Conservation (phyloP, 2,329 filamentous ascomycete species). For the Xylariaceae sp. region DNA sequence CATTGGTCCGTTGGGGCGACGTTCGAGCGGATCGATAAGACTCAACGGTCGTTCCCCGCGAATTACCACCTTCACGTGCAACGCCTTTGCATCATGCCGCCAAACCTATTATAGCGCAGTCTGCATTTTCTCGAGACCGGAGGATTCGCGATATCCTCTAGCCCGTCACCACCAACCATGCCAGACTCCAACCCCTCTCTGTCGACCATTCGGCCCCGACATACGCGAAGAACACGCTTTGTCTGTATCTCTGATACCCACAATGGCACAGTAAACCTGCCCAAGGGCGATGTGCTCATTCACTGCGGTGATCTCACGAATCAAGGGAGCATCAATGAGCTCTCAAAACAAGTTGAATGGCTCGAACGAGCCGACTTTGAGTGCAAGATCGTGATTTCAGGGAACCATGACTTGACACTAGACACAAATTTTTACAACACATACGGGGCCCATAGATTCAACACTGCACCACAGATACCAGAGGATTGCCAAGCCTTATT, state of each 20-base stretch:
- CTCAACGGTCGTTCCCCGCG: not conserved
- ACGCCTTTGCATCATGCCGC: not conserved
- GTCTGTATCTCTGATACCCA: constrained; percentile 76
- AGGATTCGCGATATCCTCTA: not conserved
- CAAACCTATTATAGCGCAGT: not conserved
- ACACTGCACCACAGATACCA: constrained; percentile 48
- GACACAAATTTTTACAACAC: constrained; percentile 57
- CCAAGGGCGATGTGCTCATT: constrained; percentile 67
- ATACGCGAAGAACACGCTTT: constrained; percentile 52
- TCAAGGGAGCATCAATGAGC: constrained; percentile 56
- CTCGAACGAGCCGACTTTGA: constrained; percentile 63
- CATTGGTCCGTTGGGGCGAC: not conserved
- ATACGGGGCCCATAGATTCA: constrained; percentile 51
- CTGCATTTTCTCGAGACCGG: not conserved
- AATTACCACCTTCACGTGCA: not conserved
- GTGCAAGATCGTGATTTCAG: constrained; percentile 64
- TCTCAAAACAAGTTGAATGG: constrained; percentile 61
- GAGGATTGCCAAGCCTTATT: constrained; percentile 51
- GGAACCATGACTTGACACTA: constrained; percentile 71
- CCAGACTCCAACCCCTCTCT: not conserved
- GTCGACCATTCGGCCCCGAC: constrained; percentile 3
- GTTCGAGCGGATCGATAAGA: not conserved
- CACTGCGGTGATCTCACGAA: constrained; percentile 75
- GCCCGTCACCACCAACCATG: constrained; percentile 7
- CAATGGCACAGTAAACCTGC: constrained; percentile 59